Percentiles rank a stretch among this genome's conserved stretches.
Evolutionary conservation across 805 yeast species (phyloP).

Genomic region (Metschnikowia lochheadii): DNA sequence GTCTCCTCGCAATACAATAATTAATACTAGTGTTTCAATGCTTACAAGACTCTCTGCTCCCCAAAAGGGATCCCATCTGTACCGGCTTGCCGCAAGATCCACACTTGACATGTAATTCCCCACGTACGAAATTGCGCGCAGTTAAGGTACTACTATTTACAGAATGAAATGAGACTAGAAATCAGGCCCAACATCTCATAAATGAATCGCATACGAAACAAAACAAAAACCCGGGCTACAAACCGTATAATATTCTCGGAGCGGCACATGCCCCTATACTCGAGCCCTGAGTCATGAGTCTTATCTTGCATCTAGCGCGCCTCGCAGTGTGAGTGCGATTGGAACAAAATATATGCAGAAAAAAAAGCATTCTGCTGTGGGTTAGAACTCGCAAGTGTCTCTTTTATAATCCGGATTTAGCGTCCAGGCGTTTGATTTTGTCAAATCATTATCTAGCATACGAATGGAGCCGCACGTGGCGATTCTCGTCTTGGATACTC

Average conservation of each 20-base stretch:
- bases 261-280: neutral
- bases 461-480: slow-evolving; percentile 31
- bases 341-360: neutral
- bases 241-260: neutral
- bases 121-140: neutral
- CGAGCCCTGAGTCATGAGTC: neutral
- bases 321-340: neutral
- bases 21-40: too few relatives aligned
- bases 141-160: neutral
- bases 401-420: neutral
- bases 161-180: neutral
- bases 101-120: neutral
- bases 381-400: neutral
- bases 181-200: neutral
- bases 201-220: neutral
- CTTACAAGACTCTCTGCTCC: neutral
- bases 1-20: neutral
- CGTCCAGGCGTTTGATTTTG: slow-evolving; percentile 3
- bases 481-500: slow-evolving; percentile 38
- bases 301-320: slow-evolving; percentile 3
- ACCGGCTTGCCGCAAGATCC: neutral
- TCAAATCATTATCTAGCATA: neutral
- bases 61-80: neutral
- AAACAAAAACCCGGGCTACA: neutral
- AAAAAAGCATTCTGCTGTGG: neutral